Evolutionary conservation across 1,139 yeast species (phyloP).

Genomic region (Sugiyamaella sp.): DNA sequence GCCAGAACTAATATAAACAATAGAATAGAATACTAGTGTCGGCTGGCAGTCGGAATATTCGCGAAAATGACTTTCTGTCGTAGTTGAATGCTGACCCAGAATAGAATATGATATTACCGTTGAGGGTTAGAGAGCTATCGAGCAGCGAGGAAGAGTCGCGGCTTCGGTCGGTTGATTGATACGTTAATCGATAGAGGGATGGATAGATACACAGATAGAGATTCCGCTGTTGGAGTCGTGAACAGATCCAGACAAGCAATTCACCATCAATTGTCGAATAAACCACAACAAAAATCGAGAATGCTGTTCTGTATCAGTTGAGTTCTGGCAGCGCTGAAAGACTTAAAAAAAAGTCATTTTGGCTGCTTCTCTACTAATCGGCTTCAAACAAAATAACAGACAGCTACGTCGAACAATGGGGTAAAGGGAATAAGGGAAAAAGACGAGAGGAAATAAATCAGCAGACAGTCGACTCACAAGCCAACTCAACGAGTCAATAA

Average conservation of each 20-base stretch:
- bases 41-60: too few species aligned
- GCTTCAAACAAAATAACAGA: constrained; percentile 4
- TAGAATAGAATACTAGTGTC: too few species aligned
- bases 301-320: background rate
- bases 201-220: too few species aligned
- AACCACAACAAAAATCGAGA: background rate
- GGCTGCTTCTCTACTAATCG: background rate
- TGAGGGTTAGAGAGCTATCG: background rate
- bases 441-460: background rate
- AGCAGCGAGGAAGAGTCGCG: too few species aligned
- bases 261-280: background rate
- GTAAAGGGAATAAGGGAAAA: background rate
- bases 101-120: background rate
- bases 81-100: background rate
- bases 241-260: too few species aligned
- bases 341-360: constrained; percentile 18
- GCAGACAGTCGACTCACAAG: too few species aligned
- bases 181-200: too few species aligned
- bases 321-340: constrained; percentile 1
- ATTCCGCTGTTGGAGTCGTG: too few species aligned
- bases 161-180: too few species aligned
- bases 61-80: too few species aligned
- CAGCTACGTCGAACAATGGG: background rate
- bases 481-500: too few species aligned
- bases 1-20: too few species aligned